Conservation (phyloP, 805 yeast genomes). For the Myxozyma lipomycoides region DNA sequence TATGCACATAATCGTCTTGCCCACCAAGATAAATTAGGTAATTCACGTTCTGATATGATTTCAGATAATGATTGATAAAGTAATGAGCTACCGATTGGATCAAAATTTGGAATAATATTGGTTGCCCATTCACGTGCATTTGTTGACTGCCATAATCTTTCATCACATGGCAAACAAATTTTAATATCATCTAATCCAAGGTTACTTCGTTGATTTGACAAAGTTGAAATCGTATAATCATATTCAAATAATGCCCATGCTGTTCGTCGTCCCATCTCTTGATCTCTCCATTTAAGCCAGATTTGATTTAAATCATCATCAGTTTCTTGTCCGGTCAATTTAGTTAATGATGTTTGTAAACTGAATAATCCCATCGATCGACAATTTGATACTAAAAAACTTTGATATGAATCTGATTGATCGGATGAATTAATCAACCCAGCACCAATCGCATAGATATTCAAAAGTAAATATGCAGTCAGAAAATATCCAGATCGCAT, state of each 20-base stretch:
- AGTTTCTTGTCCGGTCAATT: conserved; percentile 14
- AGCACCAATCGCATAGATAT: conserved; percentile 30
- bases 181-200: conserved; percentile 28
- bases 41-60: not conserved
- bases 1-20: conserved; percentile 28
- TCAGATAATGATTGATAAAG: conserved; percentile 11
- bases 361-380: conserved; percentile 28
- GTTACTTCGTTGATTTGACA: conserved; percentile 27
- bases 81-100: conserved; percentile 14
- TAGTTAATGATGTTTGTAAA: not conserved
- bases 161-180: conserved; percentile 28
- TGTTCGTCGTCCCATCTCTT: conserved; percentile 25
- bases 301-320: conserved; percentile 21
- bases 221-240: conserved; percentile 27
- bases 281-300: conserved; percentile 26
- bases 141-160: conserved; percentile 27
- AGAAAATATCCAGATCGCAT: conserved; percentile 27
- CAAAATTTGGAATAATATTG: conserved; percentile 2
- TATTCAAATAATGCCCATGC: conserved; percentile 30
- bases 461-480: conserved; percentile 25
- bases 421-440: conserved; percentile 28
- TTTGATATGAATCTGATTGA: conserved; percentile 27
- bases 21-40: conserved; percentile 15
- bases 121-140: conserved; percentile 22
- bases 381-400: conserved; percentile 24